Evolutionary conservation across 2,329 filamentous ascomycete genomes (phyloP), one percentile per base, ranked within the genome.

Genomic region (Talaromyces verruculosus): DNA sequence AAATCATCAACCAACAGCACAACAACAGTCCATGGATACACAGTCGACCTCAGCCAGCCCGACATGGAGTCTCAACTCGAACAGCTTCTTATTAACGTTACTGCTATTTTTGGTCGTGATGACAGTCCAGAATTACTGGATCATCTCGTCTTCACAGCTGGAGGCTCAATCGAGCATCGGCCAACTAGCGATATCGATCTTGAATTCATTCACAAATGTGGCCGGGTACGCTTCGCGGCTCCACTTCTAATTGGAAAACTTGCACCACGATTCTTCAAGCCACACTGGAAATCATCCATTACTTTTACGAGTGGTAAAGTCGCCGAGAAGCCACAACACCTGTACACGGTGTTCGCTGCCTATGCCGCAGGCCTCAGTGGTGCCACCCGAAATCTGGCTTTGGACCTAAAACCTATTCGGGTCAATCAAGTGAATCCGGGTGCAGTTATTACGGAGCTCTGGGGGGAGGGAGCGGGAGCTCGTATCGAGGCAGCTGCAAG

Each of bases 341-440:
- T 74, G 2, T 79, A 76, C 75, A 65, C 72, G 0, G 15, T 78
- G 5, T 64, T 69, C 0, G 75, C 77, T 0, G 70, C 71, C 0
- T 65, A 71, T 15, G 73, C 73, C 0, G 67, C 65, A 2, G 72
- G 72, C 0, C 35, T 71, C 3, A 79, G 86, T 60, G 81, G 83
- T 2, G 80, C 89, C 72, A 79, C 81, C 1, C 79, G 84, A 1
- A 83, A 80, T 2, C 76, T 91, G 39, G 88, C 88, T 1, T 71
- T 90, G 37, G 88, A 91, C 70, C 71, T 91, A 64, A 83, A 82
- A 68, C 89, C 89, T 0, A 75, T 90, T 8, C 78, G 89, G 1
- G 87, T 90, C 30, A 91, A 91, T 72, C 72, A 84, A 0, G 85
- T 91, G 1, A 79, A 76, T 63, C 87, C 87, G 0, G 89, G 88